These are phyloP conservation scores for Colletotrichum musae DNA, from an alignment of 2,329 filamentous ascomycete genomes.

Conservation along the genomic window DNA sequence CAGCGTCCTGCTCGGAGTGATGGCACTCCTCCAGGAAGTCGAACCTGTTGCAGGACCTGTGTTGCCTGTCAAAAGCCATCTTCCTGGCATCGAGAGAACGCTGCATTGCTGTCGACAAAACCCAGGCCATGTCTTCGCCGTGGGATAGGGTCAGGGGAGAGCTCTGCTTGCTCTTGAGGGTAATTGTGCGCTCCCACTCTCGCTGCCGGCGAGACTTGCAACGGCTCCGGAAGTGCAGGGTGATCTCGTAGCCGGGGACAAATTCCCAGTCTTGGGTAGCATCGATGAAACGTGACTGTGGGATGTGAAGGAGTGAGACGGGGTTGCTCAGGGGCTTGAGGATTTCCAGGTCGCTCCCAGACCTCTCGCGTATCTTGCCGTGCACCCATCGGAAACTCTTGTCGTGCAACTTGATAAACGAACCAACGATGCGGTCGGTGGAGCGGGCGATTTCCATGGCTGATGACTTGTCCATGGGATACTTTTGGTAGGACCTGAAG, in stretches of 20 bases:
- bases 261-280: constrained; percentile 61
- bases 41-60: constrained; percentile 52
- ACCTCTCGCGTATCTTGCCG: constrained; percentile 56
- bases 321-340: constrained; percentile 59
- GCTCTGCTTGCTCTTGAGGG: constrained; percentile 62
- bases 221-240: constrained; percentile 61
- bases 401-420: constrained; percentile 66
- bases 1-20: constrained; percentile 59
- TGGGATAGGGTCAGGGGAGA: constrained; percentile 62
- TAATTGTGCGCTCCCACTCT: constrained; percentile 57
- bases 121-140: constrained; percentile 64
- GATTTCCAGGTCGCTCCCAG: constrained; percentile 54
- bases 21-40: constrained; percentile 56
- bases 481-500: constrained; percentile 66
- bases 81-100: constrained; percentile 57
- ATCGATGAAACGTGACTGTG: constrained; percentile 60
- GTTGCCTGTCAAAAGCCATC: constrained; percentile 56
- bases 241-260: constrained; percentile 65
- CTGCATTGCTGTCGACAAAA: constrained; percentile 59
- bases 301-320: constrained; percentile 62
- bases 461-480: constrained; percentile 58
- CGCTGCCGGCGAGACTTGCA: constrained; percentile 52
- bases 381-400: constrained; percentile 64
- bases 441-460: constrained; percentile 63
- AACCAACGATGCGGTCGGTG: constrained; percentile 65